phyloP scores from a whole-genome alignment of 2,329 filamentous ascomycete species.

The Onygena corvina region DNA sequence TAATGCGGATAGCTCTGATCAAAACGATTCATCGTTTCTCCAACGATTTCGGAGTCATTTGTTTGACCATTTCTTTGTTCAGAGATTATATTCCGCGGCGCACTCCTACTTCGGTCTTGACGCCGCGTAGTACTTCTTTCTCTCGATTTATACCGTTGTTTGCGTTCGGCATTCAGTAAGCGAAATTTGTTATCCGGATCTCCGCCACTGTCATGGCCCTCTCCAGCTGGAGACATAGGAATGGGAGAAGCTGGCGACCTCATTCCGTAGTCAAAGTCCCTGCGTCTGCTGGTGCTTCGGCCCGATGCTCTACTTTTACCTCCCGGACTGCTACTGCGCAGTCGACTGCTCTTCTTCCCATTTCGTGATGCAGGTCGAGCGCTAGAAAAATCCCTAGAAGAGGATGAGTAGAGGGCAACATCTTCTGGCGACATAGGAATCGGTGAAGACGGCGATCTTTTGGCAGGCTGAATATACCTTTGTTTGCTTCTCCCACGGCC shows the following conservation, averaged over 20 bases:
- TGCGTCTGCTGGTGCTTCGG: conserved; percentile 51
- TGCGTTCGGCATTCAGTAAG: conserved; percentile 34
- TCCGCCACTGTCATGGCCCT: conserved; percentile 26
- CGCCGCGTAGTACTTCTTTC: conserved; percentile 34
- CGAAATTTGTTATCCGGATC: conserved; percentile 51
- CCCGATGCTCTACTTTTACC: conserved; percentile 19
- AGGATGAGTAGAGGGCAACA: conserved; percentile 36
- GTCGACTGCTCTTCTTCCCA: conserved; percentile 32
- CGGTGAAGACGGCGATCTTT: conserved; percentile 82
- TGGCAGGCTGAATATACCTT: conserved; percentile 60
- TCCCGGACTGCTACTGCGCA: conserved; percentile 28
- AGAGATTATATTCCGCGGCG: conserved; percentile 36
- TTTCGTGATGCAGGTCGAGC: conserved; percentile 16
- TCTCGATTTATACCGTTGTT: conserved; percentile 35
- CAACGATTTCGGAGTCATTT: background rate
- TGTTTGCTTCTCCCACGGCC: conserved; percentile 51
- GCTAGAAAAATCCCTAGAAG: conserved; percentile 3
- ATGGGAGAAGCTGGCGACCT: conserved; percentile 71
- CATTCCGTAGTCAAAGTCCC: conserved; percentile 46
- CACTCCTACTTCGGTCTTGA: conserved; percentile 35
- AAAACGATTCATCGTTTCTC: background rate
- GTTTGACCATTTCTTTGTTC: conserved; percentile 27
- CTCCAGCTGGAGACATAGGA: conserved; percentile 54
- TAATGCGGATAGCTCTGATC: background rate
- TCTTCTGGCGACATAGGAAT: conserved; percentile 92